Conservation (phyloP, 75 land plant species). For the Selaginella tamariscina region DNA sequence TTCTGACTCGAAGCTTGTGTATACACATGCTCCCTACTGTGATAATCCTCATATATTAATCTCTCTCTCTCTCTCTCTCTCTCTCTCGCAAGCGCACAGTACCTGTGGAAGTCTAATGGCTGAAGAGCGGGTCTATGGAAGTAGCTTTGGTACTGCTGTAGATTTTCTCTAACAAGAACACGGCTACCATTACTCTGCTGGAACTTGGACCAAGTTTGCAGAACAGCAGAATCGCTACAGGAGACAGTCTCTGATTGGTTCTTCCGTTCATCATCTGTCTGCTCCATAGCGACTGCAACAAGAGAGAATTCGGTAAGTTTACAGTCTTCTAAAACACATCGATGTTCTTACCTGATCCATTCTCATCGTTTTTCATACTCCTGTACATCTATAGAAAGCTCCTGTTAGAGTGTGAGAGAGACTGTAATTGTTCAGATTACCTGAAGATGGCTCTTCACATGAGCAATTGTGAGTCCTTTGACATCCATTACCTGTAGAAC, state of each 20-base stretch:
- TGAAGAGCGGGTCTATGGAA: not conserved
- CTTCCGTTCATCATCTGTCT: not conserved
- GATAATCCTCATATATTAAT: not conserved
- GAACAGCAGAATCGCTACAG: too few relatives aligned
- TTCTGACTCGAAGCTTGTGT: not conserved
- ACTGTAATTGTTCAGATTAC: constrained; percentile 17
- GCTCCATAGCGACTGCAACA: not conserved
- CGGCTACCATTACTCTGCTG: not conserved
- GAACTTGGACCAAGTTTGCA: too few relatives aligned
- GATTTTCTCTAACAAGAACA: not conserved
- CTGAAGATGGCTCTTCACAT: constrained; percentile 64
- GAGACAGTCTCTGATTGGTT: not conserved
- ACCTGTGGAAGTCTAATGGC: not conserved
- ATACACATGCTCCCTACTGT: not conserved
- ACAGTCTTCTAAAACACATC: too few relatives aligned
- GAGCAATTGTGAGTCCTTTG: constrained; percentile 49
- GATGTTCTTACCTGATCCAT: constrained; percentile 1
- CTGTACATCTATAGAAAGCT: not conserved
- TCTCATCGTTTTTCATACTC: constrained; percentile 11
- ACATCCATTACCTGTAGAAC: constrained; percentile 58
- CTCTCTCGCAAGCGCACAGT: not conserved
- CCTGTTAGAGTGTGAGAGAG: not conserved
- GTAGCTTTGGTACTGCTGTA: not conserved
- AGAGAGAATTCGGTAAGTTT: not conserved
- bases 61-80: too few relatives aligned